Conservation (phyloP, 176 grass and related monocot species). For the Poa annua region DNA sequence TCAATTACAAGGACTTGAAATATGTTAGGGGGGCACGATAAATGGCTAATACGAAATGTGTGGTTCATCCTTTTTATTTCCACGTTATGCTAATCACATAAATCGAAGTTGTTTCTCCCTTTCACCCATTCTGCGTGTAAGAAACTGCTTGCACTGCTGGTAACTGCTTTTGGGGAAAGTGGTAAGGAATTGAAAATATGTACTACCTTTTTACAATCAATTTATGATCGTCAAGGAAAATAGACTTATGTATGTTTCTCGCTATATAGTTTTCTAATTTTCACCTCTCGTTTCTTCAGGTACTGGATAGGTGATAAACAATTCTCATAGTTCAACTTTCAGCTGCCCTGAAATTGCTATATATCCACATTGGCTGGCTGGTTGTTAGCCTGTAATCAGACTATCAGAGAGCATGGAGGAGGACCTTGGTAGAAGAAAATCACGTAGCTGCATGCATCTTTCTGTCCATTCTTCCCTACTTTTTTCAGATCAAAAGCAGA, state of each 20-base stretch:
- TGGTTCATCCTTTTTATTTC: background rate
- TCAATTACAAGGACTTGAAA: conserved; percentile 28
- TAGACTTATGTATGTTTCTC: no score
- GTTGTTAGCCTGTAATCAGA: conserved; percentile 14
- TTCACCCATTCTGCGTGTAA: background rate
- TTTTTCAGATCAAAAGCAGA: conserved; percentile 42
- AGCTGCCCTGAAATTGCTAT: conserved; percentile 2
- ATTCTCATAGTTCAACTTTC: conserved; percentile 17
- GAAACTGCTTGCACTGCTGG: conserved; percentile 2
- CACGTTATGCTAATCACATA: background rate
- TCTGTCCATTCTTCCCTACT: conserved; percentile 38
- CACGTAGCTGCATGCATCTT: conserved; percentile 47
- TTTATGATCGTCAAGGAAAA: background rate
- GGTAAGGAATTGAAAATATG: background rate
- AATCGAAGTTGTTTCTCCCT: conserved; percentile 16
- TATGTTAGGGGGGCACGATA: conserved; percentile 17
- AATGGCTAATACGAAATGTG: conserved; percentile 16
- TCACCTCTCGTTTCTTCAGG: background rate
- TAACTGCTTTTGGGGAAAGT: background rate
- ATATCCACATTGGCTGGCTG: background rate
- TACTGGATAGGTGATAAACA: background rate
- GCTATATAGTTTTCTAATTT: background rate
- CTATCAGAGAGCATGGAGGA: background rate
- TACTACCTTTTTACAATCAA: background rate
- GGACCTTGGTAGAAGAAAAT: background rate